A percentile compares a stretch with the other conserved stretches of the same genome.
These are phyloP conservation scores for Phytophthora macrochlamydospora DNA, from an alignment of 352 stramenopile species.

Conservation along the genomic window DNA sequence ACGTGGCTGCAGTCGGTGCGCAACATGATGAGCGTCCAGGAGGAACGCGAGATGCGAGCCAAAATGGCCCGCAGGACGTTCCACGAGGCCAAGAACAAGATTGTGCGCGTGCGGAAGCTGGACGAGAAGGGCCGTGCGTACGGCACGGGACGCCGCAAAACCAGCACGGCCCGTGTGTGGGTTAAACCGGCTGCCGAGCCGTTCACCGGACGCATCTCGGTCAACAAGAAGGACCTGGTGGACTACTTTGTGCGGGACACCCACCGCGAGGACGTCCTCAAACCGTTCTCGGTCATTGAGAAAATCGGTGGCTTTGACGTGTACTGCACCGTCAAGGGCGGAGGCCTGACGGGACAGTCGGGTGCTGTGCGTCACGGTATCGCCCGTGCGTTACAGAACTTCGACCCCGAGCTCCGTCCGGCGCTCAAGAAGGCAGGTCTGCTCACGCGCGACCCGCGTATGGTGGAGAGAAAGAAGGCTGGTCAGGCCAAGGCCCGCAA, in stretches of 20 bases:
- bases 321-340: constrained; percentile 91
- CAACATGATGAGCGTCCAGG: constrained; percentile 64
- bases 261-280: constrained; percentile 90
- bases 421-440: constrained; percentile 93
- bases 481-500: constrained; percentile 96
- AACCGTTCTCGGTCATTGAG: constrained; percentile 73
- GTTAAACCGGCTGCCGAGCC: constrained; percentile 82
- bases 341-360: constrained; percentile 93
- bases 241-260: constrained; percentile 93
- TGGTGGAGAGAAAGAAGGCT: constrained; percentile 97
- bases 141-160: constrained; percentile 94
- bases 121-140: constrained; percentile 86
- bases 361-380: constrained; percentile 95
- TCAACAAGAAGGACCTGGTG: constrained; percentile 95
- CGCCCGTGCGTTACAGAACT: constrained; percentile 92
- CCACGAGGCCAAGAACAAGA: constrained; percentile 77
- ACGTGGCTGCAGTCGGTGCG: constrained; percentile 85
- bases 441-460: constrained; percentile 94
- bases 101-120: constrained; percentile 69
- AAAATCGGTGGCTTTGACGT: constrained; percentile 92
- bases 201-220: constrained; percentile 87
- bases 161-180: constrained; percentile 93
- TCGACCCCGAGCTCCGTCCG: constrained; percentile 92
- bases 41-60: constrained; percentile 69
- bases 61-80: constrained; percentile 70